Evolutionary conservation across 1,284 basidiomycete genomes (phyloP), one percentile per base, ranked within the genome.

Genomic region (Trichosporon ovoides): DNA sequence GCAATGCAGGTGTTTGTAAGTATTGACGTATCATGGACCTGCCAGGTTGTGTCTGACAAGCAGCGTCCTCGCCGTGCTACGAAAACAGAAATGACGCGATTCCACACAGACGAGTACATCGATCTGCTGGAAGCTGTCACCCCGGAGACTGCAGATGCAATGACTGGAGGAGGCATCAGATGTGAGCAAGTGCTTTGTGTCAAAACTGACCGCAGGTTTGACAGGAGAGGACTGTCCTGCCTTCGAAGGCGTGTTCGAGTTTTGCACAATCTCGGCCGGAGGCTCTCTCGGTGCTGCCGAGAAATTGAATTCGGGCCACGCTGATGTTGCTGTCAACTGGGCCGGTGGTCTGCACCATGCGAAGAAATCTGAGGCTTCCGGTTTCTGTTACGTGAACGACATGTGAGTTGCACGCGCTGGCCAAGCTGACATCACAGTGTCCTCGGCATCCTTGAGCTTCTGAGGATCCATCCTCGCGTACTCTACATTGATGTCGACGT

Each of bases 401-500:
- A 79, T 76, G 75, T 77, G 59, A 57, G 75, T 68, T 11, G 16
- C 3, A 22, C 16, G n/a, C 43, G 16, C 14, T 18, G 3, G 12
- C 43, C 28, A n/a, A 16, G 14, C 57, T 61, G 48, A 55, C 52
- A 1, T 18, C 3, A 7, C 35, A 96, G 95, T 71, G 91, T 95
- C 1, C 84, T 95, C 40, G 86, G 85, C 24, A 92, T 94, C 46
- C 82, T 96, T 38, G 92, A 96, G 77, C 84, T 96, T 13, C 80
- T 95, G 13, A 83, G 81, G 18, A 80, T 79, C 63, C 83, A 84
- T 70, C 85, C 89, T 0, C 88, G 96, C 57, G 94, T 98, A 2
- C 81, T 98, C 22, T 98, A 98, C 77, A 89, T 98, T 73, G 95
- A 98, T 77, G 95, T 98, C 58, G 95, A 98, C 77, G 92, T 93